These are phyloP conservation scores for Eimeria praecox DNA, from an alignment of 169 alveolate genomes.

Conservation along the genomic window DNA sequence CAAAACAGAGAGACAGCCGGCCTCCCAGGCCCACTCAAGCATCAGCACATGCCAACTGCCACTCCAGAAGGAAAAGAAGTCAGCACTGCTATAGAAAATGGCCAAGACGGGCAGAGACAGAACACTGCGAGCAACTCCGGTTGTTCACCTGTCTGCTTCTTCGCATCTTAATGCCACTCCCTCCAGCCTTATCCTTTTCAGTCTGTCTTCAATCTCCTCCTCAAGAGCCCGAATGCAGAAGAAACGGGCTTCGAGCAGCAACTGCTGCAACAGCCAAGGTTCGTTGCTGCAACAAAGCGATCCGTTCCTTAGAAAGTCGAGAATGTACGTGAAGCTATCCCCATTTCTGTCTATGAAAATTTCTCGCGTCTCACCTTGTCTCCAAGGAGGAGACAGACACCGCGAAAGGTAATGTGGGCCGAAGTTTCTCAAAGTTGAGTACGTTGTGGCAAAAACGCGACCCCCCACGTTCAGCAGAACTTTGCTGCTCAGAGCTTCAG, in stretches of 20 bases:
- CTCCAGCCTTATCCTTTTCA: neutral
- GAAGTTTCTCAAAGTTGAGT: slow-evolving; percentile 34
- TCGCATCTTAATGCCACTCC: slow-evolving; percentile 1
- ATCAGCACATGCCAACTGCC: neutral
- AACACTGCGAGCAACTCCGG: neutral
- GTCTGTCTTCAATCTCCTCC: slow-evolving; percentile 17
- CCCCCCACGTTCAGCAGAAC: slow-evolving; percentile 78
- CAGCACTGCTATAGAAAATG: neutral
- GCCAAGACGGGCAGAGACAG: neutral
- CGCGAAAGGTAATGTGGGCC: slow-evolving; percentile 60
- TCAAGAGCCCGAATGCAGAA: slow-evolving; percentile 56
- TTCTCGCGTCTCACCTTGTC: slow-evolving; percentile 19
- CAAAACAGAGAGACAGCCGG: neutral
- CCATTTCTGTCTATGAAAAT: slow-evolving; percentile 75
- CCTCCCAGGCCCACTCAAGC: neutral
- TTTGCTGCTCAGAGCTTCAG: slow-evolving; percentile 55
- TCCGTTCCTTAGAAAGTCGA: slow-evolving; percentile 75
- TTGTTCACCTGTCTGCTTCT: slow-evolving; percentile 28
- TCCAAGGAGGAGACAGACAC: slow-evolving; percentile 62
- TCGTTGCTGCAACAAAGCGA: slow-evolving; percentile 52
- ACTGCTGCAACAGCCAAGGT: slow-evolving; percentile 66
- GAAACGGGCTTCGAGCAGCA: slow-evolving; percentile 77
- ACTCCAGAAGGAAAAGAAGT: neutral
- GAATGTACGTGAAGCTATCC: slow-evolving; percentile 55
- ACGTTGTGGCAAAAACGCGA: slow-evolving; percentile 42